Base-by-base conservation (phyloP, 2,329 filamentous ascomycete genomes). In the Penicillium sp. region DNA sequence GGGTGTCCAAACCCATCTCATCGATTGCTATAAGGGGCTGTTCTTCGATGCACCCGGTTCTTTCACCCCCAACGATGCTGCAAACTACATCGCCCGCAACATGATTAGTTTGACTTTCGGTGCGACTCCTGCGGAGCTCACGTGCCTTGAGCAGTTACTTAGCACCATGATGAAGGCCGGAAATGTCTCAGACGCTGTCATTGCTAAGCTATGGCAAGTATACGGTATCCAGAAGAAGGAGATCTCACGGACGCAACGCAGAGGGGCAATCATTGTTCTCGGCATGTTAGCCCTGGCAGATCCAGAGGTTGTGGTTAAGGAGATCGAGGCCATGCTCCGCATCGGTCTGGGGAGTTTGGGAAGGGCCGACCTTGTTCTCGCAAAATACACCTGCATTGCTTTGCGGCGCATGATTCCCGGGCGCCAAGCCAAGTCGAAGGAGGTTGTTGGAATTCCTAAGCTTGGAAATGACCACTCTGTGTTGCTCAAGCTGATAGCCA, bases 21-120 rank as follows among this genome's bases (percentile, higher is more conserved):
- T 99, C 58, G 93, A 99, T 60, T 95, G 89, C 69, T 99, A 99
- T 76, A 93, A 88, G 66, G 84, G 89, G 16, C 81, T 99, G 0
- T 99, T 97, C 72, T 99, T 99, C 62, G 89, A 95, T 64, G 91
- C 95, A 0, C 93, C 93, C 0, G 89, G 90, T 52, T 84, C 84
- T 4, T 96, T 95, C 72, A 89, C 80, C 50, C 76, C 84, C 27
- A 96, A 96, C 59, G 91, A 96, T 64, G 85, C 91, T 2, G 91
- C 93, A 40, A 96, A 95, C 68, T 99, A 95, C 66, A 87, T 99
- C 63, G 92, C 92, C 22, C 84, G 91, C 54, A 99, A 97, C 72
- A 99, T 99, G 92, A 97, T 97, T 71, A 96, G 91, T 77, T 75
- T 99, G 64, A 99, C 93, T 0, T 97, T 95, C 69, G 92, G 91